Evolutionary conservation across 495 filamentous ascomycete species (phyloP).

Genomic region (Xylaria acuta): DNA sequence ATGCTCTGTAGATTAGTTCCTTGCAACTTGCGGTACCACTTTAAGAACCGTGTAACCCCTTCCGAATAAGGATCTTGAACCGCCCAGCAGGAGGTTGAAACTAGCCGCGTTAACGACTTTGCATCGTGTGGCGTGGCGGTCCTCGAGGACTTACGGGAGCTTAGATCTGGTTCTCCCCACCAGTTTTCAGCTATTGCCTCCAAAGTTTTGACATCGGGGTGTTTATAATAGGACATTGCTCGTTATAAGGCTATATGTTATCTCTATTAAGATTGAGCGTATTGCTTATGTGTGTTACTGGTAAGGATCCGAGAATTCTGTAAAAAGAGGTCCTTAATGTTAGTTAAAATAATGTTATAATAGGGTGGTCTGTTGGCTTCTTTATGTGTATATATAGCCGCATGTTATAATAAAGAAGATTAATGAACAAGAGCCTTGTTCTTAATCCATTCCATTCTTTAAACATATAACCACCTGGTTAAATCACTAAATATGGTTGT

Average conservation of each 20-base stretch:
- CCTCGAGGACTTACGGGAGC: background rate
- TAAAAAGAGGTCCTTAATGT: background rate
- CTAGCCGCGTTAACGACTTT: background rate
- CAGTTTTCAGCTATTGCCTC: conserved; percentile 7
- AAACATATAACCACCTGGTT: no score
- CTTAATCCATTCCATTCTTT: no score
- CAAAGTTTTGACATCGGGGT: background rate
- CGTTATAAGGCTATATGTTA: background rate
- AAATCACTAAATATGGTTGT: no score
- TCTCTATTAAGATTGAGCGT: background rate
- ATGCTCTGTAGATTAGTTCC: background rate
- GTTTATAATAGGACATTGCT: background rate
- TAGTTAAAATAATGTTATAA: background rate
- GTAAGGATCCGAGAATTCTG: background rate
- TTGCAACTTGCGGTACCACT: background rate
- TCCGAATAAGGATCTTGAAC: conserved; percentile 15
- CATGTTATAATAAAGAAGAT: background rate
- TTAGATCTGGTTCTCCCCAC: background rate
- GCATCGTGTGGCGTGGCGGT: conserved; percentile 4
- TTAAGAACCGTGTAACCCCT: background rate
- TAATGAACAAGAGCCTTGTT: background rate
- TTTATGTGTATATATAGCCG: background rate
- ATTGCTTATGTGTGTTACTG: background rate
- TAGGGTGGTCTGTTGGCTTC: background rate
- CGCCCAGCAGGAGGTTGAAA: background rate